A percentile compares a stretch with the other conserved stretches of the same genome.
phyloP scores from a whole-genome alignment of 345 rosid species.

The Moringa oleifera region DNA sequence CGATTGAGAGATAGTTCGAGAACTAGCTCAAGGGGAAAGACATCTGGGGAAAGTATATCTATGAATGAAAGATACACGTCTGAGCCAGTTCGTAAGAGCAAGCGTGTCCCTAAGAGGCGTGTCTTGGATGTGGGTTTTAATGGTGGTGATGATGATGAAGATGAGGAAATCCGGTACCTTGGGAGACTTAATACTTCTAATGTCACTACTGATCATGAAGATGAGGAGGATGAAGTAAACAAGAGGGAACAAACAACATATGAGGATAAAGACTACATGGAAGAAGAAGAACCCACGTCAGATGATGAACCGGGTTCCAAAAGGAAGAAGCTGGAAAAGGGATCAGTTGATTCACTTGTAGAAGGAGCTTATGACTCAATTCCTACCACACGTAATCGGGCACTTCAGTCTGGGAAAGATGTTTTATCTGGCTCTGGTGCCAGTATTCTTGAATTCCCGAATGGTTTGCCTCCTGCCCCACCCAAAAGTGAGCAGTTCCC shows the following conservation, averaged over 20 bases:
- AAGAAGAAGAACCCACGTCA: conserved; percentile 31
- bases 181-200: conserved; percentile 48
- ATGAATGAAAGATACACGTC: conserved; percentile 25
- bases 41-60: conserved; percentile 18
- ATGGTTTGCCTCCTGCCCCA: conserved; percentile 61
- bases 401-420: conserved; percentile 54
- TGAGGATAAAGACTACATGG: conserved; percentile 26
- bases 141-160: conserved; percentile 52
- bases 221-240: conserved; percentile 25
- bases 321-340: conserved; percentile 38
- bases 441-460: conserved; percentile 50
- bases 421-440: conserved; percentile 27
- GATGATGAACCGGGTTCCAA: conserved; percentile 29
- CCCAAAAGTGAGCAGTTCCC: conserved; percentile 50
- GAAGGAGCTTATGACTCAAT: conserved; percentile 37
- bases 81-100: conserved; percentile 43
- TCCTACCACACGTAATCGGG: conserved; percentile 52
- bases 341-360: conserved; percentile 25
- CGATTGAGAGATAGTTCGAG: conserved; percentile 34
- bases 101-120: conserved; percentile 50
- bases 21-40: conserved; percentile 30
- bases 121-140: conserved; percentile 34
- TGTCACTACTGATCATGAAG: conserved; percentile 20
- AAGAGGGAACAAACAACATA: conserved; percentile 21
- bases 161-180: conserved; percentile 57